These are phyloP conservation scores for Aurantiochytrium sp. DNA, from an alignment of 108 stramenopile genomes.

Conservation along the genomic window DNA sequence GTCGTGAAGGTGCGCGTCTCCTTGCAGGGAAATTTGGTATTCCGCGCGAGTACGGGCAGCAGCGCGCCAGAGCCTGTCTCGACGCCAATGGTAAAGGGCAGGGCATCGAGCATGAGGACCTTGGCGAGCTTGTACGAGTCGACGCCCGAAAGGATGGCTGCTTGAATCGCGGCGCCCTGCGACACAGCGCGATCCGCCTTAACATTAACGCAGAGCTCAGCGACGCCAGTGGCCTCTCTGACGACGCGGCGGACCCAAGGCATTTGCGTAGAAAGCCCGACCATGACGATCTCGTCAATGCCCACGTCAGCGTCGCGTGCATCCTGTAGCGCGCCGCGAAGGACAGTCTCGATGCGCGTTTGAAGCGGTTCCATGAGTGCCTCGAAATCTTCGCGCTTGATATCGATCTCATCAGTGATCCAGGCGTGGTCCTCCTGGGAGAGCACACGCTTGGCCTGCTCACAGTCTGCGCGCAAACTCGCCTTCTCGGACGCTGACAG, in stretches of 20 bases:
- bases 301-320: neutral
- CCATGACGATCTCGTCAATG: neutral
- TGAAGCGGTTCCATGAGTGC: neutral
- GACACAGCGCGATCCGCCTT: conserved; percentile 2
- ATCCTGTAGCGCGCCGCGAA: neutral
- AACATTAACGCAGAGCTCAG: neutral
- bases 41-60: neutral
- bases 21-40: neutral
- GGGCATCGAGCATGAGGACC: conserved; percentile 10
- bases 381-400: neutral
- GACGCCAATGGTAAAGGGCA: neutral
- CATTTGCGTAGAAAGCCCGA: conserved; percentile 20
- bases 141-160: conserved; percentile 2
- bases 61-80: conserved; percentile 6
- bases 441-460: neutral
- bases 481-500: neutral
- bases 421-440: neutral
- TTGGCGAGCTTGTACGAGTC: conserved; percentile 8
- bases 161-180: conserved; percentile 24
- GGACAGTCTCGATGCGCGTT: neutral
- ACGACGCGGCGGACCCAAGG: conserved; percentile 11
- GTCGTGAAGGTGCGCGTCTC: neutral
- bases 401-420: neutral
- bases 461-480: neutral
- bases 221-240: neutral